phyloP scores from a whole-genome alignment of 805 yeast species.

The Zygoascus bituminiphila region DNA sequence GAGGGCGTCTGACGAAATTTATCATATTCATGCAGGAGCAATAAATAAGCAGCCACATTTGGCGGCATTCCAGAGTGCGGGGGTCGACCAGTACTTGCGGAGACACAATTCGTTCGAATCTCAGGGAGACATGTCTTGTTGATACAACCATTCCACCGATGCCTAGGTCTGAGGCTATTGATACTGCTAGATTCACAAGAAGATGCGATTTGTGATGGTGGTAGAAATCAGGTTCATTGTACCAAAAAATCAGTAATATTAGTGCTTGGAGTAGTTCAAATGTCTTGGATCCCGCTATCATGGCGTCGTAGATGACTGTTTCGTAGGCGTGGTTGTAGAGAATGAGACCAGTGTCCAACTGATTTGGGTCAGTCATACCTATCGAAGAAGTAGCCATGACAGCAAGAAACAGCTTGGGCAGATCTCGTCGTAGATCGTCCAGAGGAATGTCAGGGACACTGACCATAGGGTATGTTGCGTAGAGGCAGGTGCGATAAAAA shows the following conservation, averaged over 20 bases:
- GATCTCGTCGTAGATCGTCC: conserved; percentile 40
- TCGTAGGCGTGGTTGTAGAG: conserved; percentile 26
- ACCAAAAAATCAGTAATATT: conserved; percentile 63
- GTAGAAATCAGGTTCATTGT: conserved; percentile 74
- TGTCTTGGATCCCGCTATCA: conserved; percentile 63
- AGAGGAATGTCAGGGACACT: conserved; percentile 40
- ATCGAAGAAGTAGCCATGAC: conserved; percentile 55
- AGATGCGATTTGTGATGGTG: conserved; percentile 72
- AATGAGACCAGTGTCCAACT: conserved; percentile 8
- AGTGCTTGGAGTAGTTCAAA: conserved; percentile 58
- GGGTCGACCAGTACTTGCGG: conserved; percentile 35
- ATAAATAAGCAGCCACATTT: conserved; percentile 51
- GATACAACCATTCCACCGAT: conserved; percentile 41
- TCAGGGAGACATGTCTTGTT: conserved; percentile 12
- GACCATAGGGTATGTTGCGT: conserved; percentile 49
- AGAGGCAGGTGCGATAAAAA: conserved; percentile 41
- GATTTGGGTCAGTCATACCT: conserved; percentile 7
- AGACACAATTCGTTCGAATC: conserved; percentile 24
- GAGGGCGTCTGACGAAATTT: conserved; percentile 54
- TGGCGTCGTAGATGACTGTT: conserved; percentile 40
- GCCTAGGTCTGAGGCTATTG: conserved; percentile 70
- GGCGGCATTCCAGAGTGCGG: conserved; percentile 39
- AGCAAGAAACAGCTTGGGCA: conserved; percentile 57
- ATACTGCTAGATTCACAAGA: conserved; percentile 53
- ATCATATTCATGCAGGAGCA: conserved; percentile 55